Conservation (phyloP, 148 eudicot species). For the Arctostaphylos glauca region DNA sequence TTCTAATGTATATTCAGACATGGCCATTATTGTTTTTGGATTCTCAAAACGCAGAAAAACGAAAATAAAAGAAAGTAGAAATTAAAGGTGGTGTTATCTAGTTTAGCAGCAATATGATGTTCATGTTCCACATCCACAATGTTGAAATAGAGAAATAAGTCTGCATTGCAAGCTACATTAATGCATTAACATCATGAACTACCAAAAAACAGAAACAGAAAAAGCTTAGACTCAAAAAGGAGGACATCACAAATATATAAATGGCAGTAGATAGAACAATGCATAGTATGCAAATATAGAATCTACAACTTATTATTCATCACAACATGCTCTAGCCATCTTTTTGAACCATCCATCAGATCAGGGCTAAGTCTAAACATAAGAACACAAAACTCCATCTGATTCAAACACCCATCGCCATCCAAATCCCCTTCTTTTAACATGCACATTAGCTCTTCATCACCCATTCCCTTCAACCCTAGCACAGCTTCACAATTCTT, state of each 20-base stretch:
- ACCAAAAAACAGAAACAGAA: background rate
- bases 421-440: slow-evolving; percentile 58
- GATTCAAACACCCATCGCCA: slow-evolving; percentile 59
- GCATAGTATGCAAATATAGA: background rate
- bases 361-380: slow-evolving; percentile 72
- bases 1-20: background rate
- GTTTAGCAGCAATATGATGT: background rate
- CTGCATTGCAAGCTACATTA: no score
- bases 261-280: background rate
- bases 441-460: slow-evolving; percentile 50
- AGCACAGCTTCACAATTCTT: slow-evolving; percentile 25
- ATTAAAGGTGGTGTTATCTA: background rate
- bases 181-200: background rate
- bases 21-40: background rate
- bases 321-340: slow-evolving; percentile 37
- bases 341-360: slow-evolving; percentile 40
- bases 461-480: slow-evolving; percentile 43
- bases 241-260: background rate
- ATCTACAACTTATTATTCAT: background rate
- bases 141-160: no score
- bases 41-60: background rate
- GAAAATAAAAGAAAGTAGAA: background rate
- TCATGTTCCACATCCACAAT: background rate
- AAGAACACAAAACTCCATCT: slow-evolving; percentile 71
- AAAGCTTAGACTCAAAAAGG: background rate